phyloP scores from a whole-genome alignment of 345 rosid genomes.

The Gossypium sturtianum region DNA sequence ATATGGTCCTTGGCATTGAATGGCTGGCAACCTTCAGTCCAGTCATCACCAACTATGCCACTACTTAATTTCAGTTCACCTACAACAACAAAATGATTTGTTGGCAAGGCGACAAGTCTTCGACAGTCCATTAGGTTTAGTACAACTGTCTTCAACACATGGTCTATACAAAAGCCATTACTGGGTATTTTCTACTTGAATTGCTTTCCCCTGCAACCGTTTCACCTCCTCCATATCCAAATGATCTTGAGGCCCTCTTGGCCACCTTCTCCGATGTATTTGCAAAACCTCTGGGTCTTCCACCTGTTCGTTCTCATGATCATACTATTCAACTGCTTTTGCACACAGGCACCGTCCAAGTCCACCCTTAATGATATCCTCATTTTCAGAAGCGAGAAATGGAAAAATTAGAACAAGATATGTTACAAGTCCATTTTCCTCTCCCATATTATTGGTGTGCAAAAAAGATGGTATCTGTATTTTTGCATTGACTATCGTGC shows the following conservation, averaged over 20 bases:
- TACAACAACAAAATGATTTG: too few species aligned
- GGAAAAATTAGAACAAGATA: neutral
- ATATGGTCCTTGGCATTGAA: neutral
- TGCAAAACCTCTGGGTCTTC: too few species aligned
- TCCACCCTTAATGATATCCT: too few species aligned
- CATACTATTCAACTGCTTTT: too few species aligned
- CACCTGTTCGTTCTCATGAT: too few species aligned
- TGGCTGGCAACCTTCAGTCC: neutral
- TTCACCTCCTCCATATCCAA: too few species aligned
- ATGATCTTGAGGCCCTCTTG: too few species aligned
- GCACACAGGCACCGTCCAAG: rapidly evolving
- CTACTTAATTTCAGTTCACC: too few species aligned
- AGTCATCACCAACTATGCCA: neutral
- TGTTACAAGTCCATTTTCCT: neutral
- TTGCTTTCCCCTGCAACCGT: rapidly evolving
- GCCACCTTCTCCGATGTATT: too few species aligned
- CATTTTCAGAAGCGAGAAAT: neutral
- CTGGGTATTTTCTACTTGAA: neutral
- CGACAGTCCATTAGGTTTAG: too few species aligned
- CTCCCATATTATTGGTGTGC: neutral
- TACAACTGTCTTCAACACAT: neutral
- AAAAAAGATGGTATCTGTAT: too few species aligned
- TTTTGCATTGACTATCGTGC: too few species aligned
- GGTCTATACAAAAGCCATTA: neutral
- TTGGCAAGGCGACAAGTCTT: neutral